These are phyloP conservation scores for Plenodomus biglobosus DNA, from an alignment of 2,329 filamentous ascomycete species.

Conservation along the genomic window DNA sequence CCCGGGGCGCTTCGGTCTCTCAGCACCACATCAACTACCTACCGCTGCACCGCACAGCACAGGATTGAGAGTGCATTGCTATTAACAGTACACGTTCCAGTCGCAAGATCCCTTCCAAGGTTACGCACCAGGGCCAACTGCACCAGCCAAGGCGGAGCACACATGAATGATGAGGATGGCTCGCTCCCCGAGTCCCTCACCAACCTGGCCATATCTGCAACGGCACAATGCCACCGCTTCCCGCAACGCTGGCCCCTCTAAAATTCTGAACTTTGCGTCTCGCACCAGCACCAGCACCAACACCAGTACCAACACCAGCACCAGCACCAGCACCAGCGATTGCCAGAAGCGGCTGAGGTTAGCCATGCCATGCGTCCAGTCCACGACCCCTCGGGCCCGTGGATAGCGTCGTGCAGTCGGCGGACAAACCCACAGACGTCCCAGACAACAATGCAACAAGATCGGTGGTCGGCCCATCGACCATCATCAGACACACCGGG, in stretches of 20 bases:
- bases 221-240: constrained; percentile 19
- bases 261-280: constrained; percentile 6
- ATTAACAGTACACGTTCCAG: constrained; percentile 1
- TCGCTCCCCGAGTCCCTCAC: constrained; percentile 2
- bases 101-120: constrained; percentile 20
- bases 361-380: constrained; percentile 13
- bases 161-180: constrained; percentile 19
- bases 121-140: constrained; percentile 26
- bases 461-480: constrained; percentile 20
- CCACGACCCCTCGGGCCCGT: neutral
- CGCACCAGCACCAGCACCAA: constrained; percentile 1
- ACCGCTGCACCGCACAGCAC: constrained; percentile 6
- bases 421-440: constrained; percentile 6
- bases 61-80: constrained; percentile 4
- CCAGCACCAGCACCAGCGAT: constrained; percentile 11
- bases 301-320: constrained; percentile 5
- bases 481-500: constrained; percentile 25
- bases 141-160: constrained; percentile 30
- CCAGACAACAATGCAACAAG: constrained; percentile 12
- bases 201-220: constrained; percentile 12
- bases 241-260: constrained; percentile 8
- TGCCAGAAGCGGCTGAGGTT: constrained; percentile 29
- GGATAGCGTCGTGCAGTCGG: constrained; percentile 23
- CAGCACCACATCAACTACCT: too few relatives aligned
- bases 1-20: too few relatives aligned